Base-by-base conservation (phyloP, 495 filamentous ascomycete species). In the Recurvomyces mirabilis region DNA sequence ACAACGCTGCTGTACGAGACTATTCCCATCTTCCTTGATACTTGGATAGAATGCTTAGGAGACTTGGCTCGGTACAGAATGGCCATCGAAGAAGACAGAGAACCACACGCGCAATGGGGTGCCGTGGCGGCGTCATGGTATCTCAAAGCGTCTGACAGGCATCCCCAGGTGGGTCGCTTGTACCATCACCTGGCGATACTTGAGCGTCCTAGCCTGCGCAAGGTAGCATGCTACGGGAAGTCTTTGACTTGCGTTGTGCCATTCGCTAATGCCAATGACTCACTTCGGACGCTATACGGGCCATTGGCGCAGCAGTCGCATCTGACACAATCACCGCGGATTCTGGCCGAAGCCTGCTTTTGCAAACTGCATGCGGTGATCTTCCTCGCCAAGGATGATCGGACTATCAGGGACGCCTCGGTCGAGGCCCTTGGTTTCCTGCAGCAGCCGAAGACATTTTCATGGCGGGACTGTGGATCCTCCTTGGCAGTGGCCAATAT, bases 11-110 rank as follows among this genome's bases (percentile, higher is more conserved):
- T 91, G 0, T 72, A 81, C 42, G 84, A 89, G 56, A 87, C 80
- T 0, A 80, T 87, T 0, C 72, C 79, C 2, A 63, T 70, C 0
- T 93, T 88, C 53, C 72, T 81, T 47, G 82, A 87, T 35, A 93
- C 82, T 0, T 94, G 88, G 87, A 82, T 93, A 19, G 87, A 94
- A 51, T 93, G 85, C 53, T 67, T 94, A 0, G 86, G 86, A 0
- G 85, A 91, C 58, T 60, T 91, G 2, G 81, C 75, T 0, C 61
- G 78, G 23, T 83, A 82, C 41, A 66, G 78, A 0, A 87, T 89
- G 82, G 82, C 82, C 1, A 78, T 88, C 21, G 82, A 89, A 56
- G 79, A 87, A 38, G 84, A 89, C 33, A 71, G 81, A 0, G 86
- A 93, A 34, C 64, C 74, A 1, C 51, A 54, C 29, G 26, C 41